Conservation (phyloP, 192 early-diverging fungal species). For the Neocallimastix lanati region DNA sequence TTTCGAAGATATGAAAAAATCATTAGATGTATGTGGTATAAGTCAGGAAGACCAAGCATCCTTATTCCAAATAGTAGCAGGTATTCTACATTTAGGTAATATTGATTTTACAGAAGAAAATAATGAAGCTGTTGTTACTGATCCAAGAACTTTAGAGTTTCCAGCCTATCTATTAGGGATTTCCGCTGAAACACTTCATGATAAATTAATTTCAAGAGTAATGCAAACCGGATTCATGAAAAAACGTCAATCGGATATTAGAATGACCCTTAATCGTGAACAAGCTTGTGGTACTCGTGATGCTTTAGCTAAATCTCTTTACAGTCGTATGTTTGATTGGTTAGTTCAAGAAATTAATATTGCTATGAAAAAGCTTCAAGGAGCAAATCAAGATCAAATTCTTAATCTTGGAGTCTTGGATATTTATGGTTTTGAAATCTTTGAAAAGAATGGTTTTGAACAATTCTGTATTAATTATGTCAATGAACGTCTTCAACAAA, state of each 20-base stretch:
- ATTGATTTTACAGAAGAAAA: constrained; percentile 67
- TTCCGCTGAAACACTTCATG: neutral
- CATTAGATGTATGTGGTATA: constrained; percentile 88
- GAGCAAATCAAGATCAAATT: constrained; percentile 18
- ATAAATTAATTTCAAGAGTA: constrained; percentile 3
- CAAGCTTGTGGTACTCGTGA: constrained; percentile 82
- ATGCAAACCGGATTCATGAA: constrained; percentile 4
- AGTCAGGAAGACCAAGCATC: constrained; percentile 57
- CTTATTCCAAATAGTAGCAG: constrained; percentile 81
- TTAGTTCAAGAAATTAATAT: constrained; percentile 76
- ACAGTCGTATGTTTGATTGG: constrained; percentile 88
- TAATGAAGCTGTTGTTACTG: constrained; percentile 29
- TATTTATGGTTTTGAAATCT: constrained; percentile 97
- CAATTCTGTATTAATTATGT: constrained; percentile 71
- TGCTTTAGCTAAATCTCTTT: constrained; percentile 65
- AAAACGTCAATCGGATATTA: constrained; percentile 23
- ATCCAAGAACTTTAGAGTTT: constrained; percentile 18
- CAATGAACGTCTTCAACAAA: neutral
- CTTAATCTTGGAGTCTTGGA: constrained; percentile 78
- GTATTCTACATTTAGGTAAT: constrained; percentile 92
- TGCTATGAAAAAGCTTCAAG: constrained; percentile 47
- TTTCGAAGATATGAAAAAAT: constrained; percentile 65
- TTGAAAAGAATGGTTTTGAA: constrained; percentile 90
- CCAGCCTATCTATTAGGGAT: constrained; percentile 28
- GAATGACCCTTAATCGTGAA: constrained; percentile 73